A percentile compares a stretch with the other conserved stretches of the same genome.
phyloP scores from a whole-genome alignment of 2,329 filamentous ascomycete genomes.

The Albophoma yamanashiensis region DNA sequence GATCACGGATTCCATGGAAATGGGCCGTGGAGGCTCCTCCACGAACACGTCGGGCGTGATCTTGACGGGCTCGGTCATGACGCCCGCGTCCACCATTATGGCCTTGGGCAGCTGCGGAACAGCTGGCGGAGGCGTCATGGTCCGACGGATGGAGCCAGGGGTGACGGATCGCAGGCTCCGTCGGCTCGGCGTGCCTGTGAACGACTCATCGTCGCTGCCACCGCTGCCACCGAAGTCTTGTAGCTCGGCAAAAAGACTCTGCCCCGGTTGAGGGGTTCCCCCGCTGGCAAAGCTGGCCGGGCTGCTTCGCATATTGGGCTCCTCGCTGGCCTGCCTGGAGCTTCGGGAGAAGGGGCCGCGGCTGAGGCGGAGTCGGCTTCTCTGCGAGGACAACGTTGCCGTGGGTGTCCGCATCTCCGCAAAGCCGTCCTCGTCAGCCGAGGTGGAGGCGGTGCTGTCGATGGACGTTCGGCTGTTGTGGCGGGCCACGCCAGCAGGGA shows the following conservation, averaged over 20 bases:
- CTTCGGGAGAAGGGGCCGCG: slow-evolving; percentile 50
- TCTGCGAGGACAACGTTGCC: slow-evolving; percentile 48
- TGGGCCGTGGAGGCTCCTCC: slow-evolving; percentile 16
- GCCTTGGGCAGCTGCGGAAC: slow-evolving; percentile 39
- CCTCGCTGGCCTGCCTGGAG: slow-evolving; percentile 51
- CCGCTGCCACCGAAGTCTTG: slow-evolving; percentile 68
- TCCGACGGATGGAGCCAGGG: slow-evolving; percentile 34
- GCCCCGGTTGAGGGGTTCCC: slow-evolving; percentile 43
- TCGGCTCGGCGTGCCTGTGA: slow-evolving; percentile 43
- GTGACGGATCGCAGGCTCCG: slow-evolving; percentile 35
- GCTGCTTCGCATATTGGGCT: slow-evolving; percentile 46
- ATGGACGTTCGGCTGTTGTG: slow-evolving; percentile 56
- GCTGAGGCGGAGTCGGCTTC: slow-evolving; percentile 61
- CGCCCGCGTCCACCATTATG: slow-evolving; percentile 48
- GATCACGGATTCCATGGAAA: slow-evolving; percentile 31
- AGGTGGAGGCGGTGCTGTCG: slow-evolving; percentile 82
- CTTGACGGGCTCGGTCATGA: slow-evolving; percentile 50
- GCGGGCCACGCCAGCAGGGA: slow-evolving; percentile 23
- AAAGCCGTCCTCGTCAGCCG: slow-evolving; percentile 59
- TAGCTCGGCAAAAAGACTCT: slow-evolving; percentile 87
- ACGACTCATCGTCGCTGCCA: slow-evolving; percentile 63
- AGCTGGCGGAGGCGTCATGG: slow-evolving; percentile 33
- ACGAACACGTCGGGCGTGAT: slow-evolving; percentile 13
- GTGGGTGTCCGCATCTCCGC: slow-evolving; percentile 50
- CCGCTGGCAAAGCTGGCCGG: slow-evolving; percentile 45